Conservation (phyloP, 345 rosid species). For the Litchi chinensis region DNA sequence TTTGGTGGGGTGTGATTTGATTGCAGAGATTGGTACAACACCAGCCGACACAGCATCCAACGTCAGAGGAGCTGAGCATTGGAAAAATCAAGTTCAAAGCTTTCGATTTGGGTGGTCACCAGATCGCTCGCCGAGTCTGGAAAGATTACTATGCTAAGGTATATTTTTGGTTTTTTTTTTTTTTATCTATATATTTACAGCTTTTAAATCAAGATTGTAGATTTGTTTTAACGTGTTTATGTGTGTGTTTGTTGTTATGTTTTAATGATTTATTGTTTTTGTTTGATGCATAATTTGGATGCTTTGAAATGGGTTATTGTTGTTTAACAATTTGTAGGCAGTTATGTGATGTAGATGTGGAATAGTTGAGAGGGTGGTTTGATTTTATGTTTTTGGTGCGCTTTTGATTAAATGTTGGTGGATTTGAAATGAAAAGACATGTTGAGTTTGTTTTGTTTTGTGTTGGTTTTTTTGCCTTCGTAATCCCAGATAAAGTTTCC, state of each 20-base stretch:
- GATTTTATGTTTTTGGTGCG: neutral
- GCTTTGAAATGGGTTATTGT: neutral
- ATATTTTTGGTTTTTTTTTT: neutral
- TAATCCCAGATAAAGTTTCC: slow-evolving; percentile 42
- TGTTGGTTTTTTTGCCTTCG: slow-evolving; percentile 11
- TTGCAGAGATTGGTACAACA: slow-evolving; percentile 76
- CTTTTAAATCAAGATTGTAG: neutral
- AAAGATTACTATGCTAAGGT: slow-evolving; percentile 83
- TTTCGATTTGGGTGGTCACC: slow-evolving; percentile 83
- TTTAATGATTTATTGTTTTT: neutral
- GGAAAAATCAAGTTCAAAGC: slow-evolving; percentile 87
- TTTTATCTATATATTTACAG: neutral
- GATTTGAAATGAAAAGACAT: neutral
- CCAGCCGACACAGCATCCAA: slow-evolving; percentile 78
- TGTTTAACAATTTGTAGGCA: neutral
- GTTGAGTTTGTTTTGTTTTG: neutral
- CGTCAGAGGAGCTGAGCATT: slow-evolving; percentile 76
- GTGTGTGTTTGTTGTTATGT: neutral
- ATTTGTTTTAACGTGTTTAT: neutral
- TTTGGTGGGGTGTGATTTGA: slow-evolving; percentile 5
- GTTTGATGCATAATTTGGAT: neutral
- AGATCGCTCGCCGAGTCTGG: slow-evolving; percentile 85
- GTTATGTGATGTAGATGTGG: neutral
- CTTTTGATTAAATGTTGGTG: neutral
- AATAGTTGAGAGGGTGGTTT: neutral